Percentiles rank a stretch among this genome's conserved stretches.
These are phyloP conservation scores for Backusella tuberculispora DNA, from an alignment of 192 early-diverging fungal species.

Conservation along the genomic window DNA sequence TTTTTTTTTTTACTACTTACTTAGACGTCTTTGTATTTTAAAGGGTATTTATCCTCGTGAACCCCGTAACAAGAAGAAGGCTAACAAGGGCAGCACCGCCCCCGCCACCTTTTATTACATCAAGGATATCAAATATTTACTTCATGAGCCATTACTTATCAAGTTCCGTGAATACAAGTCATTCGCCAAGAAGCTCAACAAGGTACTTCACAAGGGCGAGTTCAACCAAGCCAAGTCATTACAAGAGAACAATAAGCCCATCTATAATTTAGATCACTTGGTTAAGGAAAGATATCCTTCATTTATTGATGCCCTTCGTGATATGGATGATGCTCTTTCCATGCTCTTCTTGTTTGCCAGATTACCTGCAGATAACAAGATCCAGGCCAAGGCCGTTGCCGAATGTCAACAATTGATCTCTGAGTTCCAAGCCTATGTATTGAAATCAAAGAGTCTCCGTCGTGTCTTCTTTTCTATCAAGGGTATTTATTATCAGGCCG, in stretches of 20 bases:
- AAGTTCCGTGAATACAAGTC: constrained; percentile 94
- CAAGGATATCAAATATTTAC: constrained; percentile 94
- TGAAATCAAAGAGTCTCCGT: constrained; percentile 76
- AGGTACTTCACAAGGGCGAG: constrained; percentile 84
- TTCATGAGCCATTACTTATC: constrained; percentile 91
- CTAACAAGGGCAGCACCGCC: constrained; percentile 86
- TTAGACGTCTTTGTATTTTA: constrained; percentile 93
- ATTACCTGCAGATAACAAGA: constrained; percentile 73
- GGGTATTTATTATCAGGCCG: constrained; percentile 99
- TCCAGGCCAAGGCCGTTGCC: constrained; percentile 63
- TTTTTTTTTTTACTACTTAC: neutral
- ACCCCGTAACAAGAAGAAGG: constrained; percentile 92
- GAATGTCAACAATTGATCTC: constrained; percentile 83
- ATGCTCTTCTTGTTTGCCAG: constrained; percentile 94
- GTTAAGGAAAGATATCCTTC: constrained; percentile 96
- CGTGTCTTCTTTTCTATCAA: constrained; percentile 98
- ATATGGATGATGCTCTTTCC: constrained; percentile 97
- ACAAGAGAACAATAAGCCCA: constrained; percentile 74
- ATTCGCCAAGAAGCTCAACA: constrained; percentile 85
- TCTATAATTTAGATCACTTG: constrained; percentile 91
- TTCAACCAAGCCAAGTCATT: constrained; percentile 76
- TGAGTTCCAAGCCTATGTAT: constrained; percentile 94
- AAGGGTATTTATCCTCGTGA: constrained; percentile 99
- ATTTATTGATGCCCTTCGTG: constrained; percentile 90
- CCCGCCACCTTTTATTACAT: constrained; percentile 90